A percentile compares a stretch with the other conserved stretches of the same genome.
These are phyloP conservation scores for Kwoniella pini DNA, from an alignment of 768 basidiomycete genomes.

Conservation along the genomic window DNA sequence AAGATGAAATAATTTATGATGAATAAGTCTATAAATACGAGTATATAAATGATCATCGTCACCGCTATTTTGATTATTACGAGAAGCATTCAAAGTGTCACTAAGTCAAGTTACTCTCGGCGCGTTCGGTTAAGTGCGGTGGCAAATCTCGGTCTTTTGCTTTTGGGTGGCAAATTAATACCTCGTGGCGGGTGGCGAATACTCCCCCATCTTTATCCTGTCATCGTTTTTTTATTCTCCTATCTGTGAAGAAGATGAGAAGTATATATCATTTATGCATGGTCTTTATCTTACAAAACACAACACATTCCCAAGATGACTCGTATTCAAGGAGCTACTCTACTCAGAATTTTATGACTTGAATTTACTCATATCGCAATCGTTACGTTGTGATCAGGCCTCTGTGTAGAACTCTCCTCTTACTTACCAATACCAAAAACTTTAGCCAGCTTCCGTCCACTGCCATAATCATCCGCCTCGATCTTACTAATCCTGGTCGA, in stretches of 20 bases:
- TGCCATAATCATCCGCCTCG: not conserved
- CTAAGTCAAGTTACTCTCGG: not conserved
- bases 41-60: not conserved
- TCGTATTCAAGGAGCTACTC: no score
- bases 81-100: not conserved
- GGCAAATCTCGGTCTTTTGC: constrained; percentile 11
- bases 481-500: not conserved
- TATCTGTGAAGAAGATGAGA: no score
- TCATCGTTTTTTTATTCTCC: constrained; percentile 1
- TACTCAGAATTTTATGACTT: no score
- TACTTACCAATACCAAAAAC: no score
- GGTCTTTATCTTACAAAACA: not conserved
- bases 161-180: constrained; percentile 8
- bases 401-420: no score
- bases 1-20: no score
- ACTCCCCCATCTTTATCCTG: not conserved
- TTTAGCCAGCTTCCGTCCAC: constrained; percentile 6
- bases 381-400: no score
- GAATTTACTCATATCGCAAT: no score
- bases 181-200: constrained; percentile 16
- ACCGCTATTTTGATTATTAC: not conserved
- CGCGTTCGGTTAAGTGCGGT: not conserved
- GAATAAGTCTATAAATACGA: not conserved
- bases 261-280: not conserved
- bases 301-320: no score